Evolutionary conservation across 495 filamentous ascomycete genomes (phyloP).

Genomic region (Chaetomium cochliodes): DNA sequence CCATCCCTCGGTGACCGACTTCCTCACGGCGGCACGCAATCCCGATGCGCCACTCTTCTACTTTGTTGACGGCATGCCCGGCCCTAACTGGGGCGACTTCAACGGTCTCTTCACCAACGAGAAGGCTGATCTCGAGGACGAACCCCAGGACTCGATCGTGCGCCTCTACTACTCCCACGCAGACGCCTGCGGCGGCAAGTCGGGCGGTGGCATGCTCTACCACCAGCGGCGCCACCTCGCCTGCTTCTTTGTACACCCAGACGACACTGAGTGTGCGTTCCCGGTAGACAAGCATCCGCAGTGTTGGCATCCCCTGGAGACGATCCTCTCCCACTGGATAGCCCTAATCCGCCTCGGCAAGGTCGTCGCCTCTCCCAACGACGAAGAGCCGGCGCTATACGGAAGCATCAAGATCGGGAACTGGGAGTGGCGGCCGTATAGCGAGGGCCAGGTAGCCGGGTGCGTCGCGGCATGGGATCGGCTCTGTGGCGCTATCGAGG

Average conservation of each 20-base stretch:
- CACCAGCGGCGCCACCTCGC: constrained; percentile 7
- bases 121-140: neutral
- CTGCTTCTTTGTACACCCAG: constrained; percentile 5
- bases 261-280: neutral
- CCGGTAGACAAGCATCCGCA: neutral
- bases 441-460: constrained; percentile 1
- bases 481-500: constrained; percentile 10
- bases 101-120: constrained; percentile 6
- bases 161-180: neutral
- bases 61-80: neutral
- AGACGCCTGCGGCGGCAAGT: neutral
- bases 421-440: constrained; percentile 17
- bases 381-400: constrained; percentile 5
- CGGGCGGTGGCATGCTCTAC: constrained; percentile 12
- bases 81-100: neutral
- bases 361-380: neutral
- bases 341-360: constrained; percentile 9
- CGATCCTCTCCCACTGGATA: constrained; percentile 11
- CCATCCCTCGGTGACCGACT: constrained; percentile 4
- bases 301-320: constrained; percentile 6
- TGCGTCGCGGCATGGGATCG: constrained; percentile 15
- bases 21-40: constrained; percentile 3
- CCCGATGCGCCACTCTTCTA: constrained; percentile 3
- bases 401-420: constrained; percentile 3
- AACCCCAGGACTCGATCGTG: neutral